Conservation (phyloP, 805 yeast species). For the Wickerhamomyces xylosicus region DNA sequence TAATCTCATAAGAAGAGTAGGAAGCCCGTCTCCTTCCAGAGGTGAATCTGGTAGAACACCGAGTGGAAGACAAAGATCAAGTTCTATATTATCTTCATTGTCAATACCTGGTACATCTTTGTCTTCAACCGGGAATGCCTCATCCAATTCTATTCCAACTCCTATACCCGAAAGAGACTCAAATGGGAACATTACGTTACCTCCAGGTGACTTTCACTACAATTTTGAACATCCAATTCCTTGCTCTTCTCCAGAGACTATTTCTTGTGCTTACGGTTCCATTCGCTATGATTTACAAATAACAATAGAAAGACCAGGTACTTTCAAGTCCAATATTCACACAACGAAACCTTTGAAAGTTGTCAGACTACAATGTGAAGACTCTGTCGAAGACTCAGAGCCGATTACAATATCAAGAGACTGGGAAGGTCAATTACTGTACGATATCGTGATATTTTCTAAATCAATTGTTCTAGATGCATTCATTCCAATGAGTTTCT, state of each 20-base stretch:
- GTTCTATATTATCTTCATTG: constrained; percentile 5
- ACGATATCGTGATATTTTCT: constrained; percentile 86
- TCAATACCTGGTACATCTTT: constrained; percentile 2
- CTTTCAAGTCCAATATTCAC: constrained; percentile 68
- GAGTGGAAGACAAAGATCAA: constrained; percentile 7
- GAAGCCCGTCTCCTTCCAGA: constrained; percentile 17
- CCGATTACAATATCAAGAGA: constrained; percentile 85
- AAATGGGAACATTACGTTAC: constrained; percentile 32
- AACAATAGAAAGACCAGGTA: constrained; percentile 63
- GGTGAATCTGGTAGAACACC: neutral
- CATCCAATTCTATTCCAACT: constrained; percentile 10
- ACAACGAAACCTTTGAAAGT: constrained; percentile 57
- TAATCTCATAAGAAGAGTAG: constrained; percentile 15
- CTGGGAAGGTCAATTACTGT: constrained; percentile 89
- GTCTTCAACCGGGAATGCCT: constrained; percentile 1
- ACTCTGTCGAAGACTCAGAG: constrained; percentile 79
- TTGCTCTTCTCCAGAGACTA: constrained; percentile 72
- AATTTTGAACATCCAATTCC: constrained; percentile 86
- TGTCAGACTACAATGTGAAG: constrained; percentile 68
- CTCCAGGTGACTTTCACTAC: constrained; percentile 87
- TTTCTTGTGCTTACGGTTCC: constrained; percentile 69
- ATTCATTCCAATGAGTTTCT: constrained; percentile 72
- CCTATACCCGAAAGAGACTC: neutral
- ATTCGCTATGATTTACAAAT: constrained; percentile 67
- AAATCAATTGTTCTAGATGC: constrained; percentile 81